Conservation (phyloP, 139 green algal species). For the Micractinium conductrix region DNA sequence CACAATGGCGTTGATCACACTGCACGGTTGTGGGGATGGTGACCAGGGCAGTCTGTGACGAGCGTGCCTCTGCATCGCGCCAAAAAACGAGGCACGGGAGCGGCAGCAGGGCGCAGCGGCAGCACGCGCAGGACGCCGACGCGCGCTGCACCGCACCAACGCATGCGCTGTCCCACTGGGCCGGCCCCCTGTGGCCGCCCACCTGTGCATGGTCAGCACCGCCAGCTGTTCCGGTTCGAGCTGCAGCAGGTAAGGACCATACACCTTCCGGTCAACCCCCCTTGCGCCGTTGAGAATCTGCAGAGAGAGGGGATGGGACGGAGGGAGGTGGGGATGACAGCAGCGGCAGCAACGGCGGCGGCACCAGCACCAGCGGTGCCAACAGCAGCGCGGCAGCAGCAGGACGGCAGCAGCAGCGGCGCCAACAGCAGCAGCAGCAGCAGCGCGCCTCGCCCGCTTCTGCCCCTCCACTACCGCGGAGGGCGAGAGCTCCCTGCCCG, state of each 20-base stretch:
- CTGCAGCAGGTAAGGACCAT: constrained; percentile 68
- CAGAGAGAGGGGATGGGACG: neutral
- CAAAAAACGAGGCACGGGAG: too few relatives aligned
- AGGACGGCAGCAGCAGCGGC: neutral
- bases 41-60: too few relatives aligned
- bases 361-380: neutral
- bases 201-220: constrained; percentile 65
- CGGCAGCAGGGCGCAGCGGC: too few relatives aligned
- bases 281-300: constrained; percentile 35
- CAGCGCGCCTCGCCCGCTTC: constrained; percentile 35
- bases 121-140: too few relatives aligned
- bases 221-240: constrained; percentile 64
- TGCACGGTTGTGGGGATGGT: too few relatives aligned
- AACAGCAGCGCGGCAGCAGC: neutral
- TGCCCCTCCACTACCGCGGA: constrained; percentile 61
- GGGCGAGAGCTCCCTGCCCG: too few relatives aligned
- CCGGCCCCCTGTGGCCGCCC: neutral
- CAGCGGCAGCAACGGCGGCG: neutral
- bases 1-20: constrained; percentile 35
- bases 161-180: neutral
- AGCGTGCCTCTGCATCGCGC: too few relatives aligned
- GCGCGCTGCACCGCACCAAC: neutral
- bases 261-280: constrained; percentile 51
- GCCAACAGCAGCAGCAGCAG: too few relatives aligned
- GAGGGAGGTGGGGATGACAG: neutral